phyloP scores from a whole-genome alignment of 441 rosid genomes.

The Isatis lusitanica region DNA sequence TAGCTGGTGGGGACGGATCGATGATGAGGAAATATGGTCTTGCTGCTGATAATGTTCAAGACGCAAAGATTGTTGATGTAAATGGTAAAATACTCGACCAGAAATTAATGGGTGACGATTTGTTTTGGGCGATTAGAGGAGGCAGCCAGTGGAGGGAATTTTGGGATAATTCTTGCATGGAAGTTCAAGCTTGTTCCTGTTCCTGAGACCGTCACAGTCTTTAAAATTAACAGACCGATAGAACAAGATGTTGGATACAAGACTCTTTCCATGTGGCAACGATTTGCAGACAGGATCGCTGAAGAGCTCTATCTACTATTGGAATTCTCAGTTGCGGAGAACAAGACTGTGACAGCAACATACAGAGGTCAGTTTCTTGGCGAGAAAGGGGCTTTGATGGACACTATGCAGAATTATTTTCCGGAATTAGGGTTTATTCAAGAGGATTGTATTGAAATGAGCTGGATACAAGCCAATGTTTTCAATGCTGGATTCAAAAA shows the following conservation, averaged over 20 bases:
- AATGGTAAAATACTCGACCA: constrained; percentile 48
- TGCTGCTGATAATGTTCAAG: constrained; percentile 52
- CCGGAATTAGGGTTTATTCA: constrained; percentile 57
- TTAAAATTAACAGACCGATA: constrained; percentile 41
- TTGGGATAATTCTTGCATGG: constrained; percentile 62
- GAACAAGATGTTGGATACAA: constrained; percentile 42
- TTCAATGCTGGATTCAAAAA: constrained; percentile 28
- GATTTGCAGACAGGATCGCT: constrained; percentile 46
- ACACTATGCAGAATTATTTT: constrained; percentile 46
- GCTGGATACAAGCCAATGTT: constrained; percentile 58
- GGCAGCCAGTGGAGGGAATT: constrained; percentile 68
- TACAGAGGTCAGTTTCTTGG: constrained; percentile 61
- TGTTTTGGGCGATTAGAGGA: constrained; percentile 72
- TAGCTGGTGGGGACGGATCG: constrained; percentile 65
- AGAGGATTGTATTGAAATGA: constrained; percentile 53
- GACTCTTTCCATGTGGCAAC: constrained; percentile 55
- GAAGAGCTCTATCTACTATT: constrained; percentile 47
- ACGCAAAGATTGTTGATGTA: constrained; percentile 58
- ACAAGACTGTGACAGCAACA: constrained; percentile 40
- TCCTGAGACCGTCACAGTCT: constrained; percentile 29
- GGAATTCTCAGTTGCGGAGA: constrained; percentile 22
- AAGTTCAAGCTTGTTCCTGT: constrained; percentile 58
- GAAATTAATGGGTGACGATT: constrained; percentile 58
- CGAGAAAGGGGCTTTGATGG: constrained; percentile 22
- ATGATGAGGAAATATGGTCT: constrained; percentile 60